phyloP scores from a whole-genome alignment of 139 green algal species.

The Micromonas pusilla region DNA sequence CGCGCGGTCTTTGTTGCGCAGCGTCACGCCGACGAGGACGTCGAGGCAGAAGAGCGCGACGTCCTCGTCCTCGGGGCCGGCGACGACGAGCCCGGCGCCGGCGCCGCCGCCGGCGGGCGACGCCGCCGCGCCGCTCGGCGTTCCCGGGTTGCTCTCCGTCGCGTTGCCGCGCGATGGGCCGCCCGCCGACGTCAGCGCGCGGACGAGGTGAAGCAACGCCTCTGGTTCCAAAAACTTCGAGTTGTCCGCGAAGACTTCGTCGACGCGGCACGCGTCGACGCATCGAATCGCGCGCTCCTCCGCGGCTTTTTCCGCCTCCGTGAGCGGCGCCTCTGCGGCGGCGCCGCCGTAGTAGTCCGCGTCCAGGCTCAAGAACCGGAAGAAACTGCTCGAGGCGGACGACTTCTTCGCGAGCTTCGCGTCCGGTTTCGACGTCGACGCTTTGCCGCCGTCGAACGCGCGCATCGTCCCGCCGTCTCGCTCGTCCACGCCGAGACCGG shows the following conservation, averaged over 20 bases:
- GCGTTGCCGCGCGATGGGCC: too few species aligned
- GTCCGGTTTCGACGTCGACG: neutral
- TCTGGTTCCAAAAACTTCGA: constrained; percentile 77
- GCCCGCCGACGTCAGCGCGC: constrained; percentile 62
- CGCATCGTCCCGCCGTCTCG: constrained; percentile 12
- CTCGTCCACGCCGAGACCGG: neutral
- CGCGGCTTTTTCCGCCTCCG: constrained; percentile 34
- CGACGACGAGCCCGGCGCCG: neutral
- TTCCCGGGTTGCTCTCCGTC: too few species aligned
- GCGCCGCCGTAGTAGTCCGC: constrained; percentile 31
- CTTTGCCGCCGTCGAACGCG: neutral
- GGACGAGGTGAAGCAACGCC: constrained; percentile 65
- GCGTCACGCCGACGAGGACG: constrained; percentile 73
- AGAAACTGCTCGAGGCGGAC: constrained; percentile 42
- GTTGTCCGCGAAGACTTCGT: constrained; percentile 73
- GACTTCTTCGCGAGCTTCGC: constrained; percentile 17
- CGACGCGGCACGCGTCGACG: constrained; percentile 63
- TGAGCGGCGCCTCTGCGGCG: constrained; percentile 36
- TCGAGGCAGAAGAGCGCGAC: constrained; percentile 78
- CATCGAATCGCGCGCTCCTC: constrained; percentile 36
- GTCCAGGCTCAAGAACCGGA: constrained; percentile 37
- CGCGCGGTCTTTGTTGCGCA: constrained; percentile 84
- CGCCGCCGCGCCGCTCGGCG: constrained; percentile 32
- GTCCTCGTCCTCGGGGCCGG: constrained; percentile 50
- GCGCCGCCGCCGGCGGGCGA: constrained; percentile 14